Conservation (phyloP, 805 yeast genomes). For the Candida incommunis region DNA sequence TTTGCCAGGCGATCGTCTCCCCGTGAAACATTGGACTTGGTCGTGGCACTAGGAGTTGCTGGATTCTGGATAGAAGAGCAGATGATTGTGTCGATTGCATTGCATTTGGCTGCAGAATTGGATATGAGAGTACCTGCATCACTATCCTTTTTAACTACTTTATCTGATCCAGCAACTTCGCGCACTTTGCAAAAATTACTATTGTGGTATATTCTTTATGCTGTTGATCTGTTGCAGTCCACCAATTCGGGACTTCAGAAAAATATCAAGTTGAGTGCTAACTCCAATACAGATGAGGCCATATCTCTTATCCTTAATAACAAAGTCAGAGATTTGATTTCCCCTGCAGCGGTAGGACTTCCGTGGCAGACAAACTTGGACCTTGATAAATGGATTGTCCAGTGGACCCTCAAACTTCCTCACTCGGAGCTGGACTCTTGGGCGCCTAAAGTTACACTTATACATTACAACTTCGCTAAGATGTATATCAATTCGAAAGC, state of each 20-base stretch:
- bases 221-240: neutral
- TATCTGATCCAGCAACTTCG: neutral
- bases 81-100: constrained; percentile 51
- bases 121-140: constrained; percentile 13
- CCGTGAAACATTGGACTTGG: constrained; percentile 42
- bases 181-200: neutral
- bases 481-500: constrained; percentile 45
- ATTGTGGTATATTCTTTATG: neutral
- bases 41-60: constrained; percentile 49
- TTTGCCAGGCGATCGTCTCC: constrained; percentile 19
- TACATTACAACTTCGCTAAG: constrained; percentile 61
- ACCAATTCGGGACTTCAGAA: neutral
- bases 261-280: neutral
- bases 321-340: constrained; percentile 29
- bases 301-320: constrained; percentile 1
- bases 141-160: neutral
- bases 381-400: constrained; percentile 66
- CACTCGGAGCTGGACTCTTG: constrained; percentile 34
- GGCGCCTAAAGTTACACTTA: constrained; percentile 56
- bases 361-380: constrained; percentile 56
- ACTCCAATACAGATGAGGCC: constrained; percentile 1
- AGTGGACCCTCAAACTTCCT: constrained; percentile 58
- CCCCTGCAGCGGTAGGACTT: constrained; percentile 49
- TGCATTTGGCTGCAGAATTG: constrained; percentile 48
- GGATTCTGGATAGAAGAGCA: constrained; percentile 57